A percentile compares a stretch with the other conserved stretches of the same genome.
These are phyloP conservation scores for Salvia rosmarinus DNA, from an alignment of 257 asterid species.

Conservation along the genomic window DNA sequence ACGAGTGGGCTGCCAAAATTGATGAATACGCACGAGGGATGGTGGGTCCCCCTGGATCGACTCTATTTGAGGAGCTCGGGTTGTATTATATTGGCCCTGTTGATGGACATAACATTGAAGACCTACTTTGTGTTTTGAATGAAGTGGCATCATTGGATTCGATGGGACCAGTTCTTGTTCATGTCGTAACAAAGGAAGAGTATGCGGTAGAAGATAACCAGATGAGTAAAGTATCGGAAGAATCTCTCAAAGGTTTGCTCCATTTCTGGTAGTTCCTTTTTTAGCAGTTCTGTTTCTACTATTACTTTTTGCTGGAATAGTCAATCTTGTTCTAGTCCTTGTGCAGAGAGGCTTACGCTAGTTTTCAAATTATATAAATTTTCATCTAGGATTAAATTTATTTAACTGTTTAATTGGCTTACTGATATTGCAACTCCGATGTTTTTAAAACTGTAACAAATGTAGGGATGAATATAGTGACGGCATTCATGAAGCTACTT, in stretches of 20 bases:
- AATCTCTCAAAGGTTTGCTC: slow-evolving; percentile 45
- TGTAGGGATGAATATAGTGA: too few species aligned
- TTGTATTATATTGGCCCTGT: slow-evolving; percentile 93
- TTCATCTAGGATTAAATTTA: too few species aligned
- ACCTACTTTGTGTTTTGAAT: slow-evolving; percentile 71
- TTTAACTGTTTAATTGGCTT: too few species aligned
- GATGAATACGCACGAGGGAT: slow-evolving; percentile 95
- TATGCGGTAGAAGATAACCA: slow-evolving; percentile 39
- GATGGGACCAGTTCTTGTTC: slow-evolving; percentile 89
- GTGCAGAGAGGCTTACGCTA: not conserved
- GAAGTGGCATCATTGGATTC: slow-evolving; percentile 90
- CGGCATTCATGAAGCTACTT: not conserved
- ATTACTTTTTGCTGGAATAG: not conserved
- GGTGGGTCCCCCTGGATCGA: slow-evolving; percentile 91
- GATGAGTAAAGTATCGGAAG: slow-evolving; percentile 33
- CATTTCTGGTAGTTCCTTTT: slow-evolving; percentile 11
- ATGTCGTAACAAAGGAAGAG: slow-evolving; percentile 75
- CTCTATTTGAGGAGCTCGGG: slow-evolving; percentile 95
- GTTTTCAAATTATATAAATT: not conserved
- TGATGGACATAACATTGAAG: slow-evolving; percentile 90
- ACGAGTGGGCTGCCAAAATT: slow-evolving; percentile 95
- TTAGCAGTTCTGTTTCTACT: not conserved
- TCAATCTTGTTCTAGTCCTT: not conserved
- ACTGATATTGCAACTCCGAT: too few species aligned
- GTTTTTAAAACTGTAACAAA: too few species aligned